phyloP scores from a whole-genome alignment of 108 stramenopile species.

The Nitzschia sp. region DNA sequence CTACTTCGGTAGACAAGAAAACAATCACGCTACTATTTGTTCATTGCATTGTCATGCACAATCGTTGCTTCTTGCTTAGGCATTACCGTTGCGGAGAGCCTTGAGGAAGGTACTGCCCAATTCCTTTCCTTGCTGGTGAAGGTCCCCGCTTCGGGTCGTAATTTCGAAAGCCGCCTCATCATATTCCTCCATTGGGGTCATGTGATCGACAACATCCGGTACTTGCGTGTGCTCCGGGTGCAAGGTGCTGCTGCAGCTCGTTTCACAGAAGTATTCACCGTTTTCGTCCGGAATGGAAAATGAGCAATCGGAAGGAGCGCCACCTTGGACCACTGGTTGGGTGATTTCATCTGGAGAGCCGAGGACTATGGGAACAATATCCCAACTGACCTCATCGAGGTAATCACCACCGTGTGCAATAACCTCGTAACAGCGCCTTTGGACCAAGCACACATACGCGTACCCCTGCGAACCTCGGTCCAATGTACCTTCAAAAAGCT shows the following conservation, averaged over 20 bases:
- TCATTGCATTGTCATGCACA: no score
- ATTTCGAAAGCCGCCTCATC: no score
- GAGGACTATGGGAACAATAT: slow-evolving; percentile 8
- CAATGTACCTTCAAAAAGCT: slow-evolving; percentile 31
- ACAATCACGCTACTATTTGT: no score
- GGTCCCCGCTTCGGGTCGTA: no score
- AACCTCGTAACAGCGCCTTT: slow-evolving; percentile 36
- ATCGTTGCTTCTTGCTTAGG: no score
- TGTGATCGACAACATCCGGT: slow-evolving; percentile 3
- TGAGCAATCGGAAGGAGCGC: slow-evolving; percentile 31
- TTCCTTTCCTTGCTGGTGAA: no score
- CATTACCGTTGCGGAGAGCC: no score
- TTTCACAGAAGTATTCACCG: slow-evolving; percentile 29
- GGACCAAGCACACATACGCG: slow-evolving; percentile 27
- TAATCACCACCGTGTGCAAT: slow-evolving; percentile 23
- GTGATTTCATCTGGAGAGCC: neutral
- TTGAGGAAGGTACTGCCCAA: no score
- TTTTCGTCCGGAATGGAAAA: slow-evolving; percentile 38
- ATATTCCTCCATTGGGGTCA: no score
- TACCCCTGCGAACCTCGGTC: slow-evolving; percentile 11
- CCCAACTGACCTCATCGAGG: slow-evolving; percentile 40
- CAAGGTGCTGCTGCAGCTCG: slow-evolving; percentile 23
- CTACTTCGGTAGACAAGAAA: no score
- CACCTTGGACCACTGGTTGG: slow-evolving; percentile 16
- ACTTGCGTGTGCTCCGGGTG: slow-evolving; percentile 9